Percentiles rank a stretch among this genome's conserved stretches.
Conservation (phyloP, 805 yeast species). For the Suhomyces kilbournensis region DNA sequence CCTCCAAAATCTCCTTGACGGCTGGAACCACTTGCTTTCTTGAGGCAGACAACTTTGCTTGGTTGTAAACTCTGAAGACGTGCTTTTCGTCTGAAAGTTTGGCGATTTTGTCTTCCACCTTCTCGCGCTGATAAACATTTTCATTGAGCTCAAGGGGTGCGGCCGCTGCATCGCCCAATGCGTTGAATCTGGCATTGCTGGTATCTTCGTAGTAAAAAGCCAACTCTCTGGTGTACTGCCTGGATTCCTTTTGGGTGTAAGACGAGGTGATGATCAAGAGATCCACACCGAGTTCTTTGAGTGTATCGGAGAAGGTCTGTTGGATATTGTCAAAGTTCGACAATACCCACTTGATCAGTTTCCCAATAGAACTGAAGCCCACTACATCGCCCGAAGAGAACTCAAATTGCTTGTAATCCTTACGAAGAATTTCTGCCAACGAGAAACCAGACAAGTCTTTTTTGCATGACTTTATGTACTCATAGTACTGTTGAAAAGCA, state of each 20-base stretch:
- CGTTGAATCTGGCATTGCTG: slow-evolving; percentile 11
- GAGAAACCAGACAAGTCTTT: slow-evolving; percentile 60
- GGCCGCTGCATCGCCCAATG: slow-evolving; percentile 18
- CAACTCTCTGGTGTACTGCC: slow-evolving; percentile 34
- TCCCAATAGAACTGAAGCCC: slow-evolving; percentile 78
- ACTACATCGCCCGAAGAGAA: slow-evolving; percentile 35
- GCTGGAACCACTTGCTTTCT: slow-evolving; percentile 86
- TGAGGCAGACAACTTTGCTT: slow-evolving; percentile 56
- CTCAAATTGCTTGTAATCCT: slow-evolving; percentile 81
- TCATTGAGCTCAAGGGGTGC: slow-evolving; percentile 22
- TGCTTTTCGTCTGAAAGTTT: slow-evolving; percentile 8
- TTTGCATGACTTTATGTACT: slow-evolving; percentile 47
- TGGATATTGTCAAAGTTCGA: slow-evolving; percentile 21
- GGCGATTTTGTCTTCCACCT: slow-evolving; percentile 12
- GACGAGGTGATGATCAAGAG: slow-evolving; percentile 38
- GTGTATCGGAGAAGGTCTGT: slow-evolving; percentile 18
- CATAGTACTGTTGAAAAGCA: slow-evolving; percentile 13
- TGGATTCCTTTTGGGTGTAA: slow-evolving; percentile 31
- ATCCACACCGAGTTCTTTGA: slow-evolving; percentile 17
- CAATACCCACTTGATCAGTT: slow-evolving; percentile 55
- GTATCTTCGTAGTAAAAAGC: slow-evolving; percentile 22
- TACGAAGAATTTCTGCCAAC: slow-evolving; percentile 60
- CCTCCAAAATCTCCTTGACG: slow-evolving; percentile 32
- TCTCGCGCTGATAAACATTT: slow-evolving; percentile 20
- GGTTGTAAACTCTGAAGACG: slow-evolving; percentile 39